Conservation (phyloP, 169 alveolate genomes). For the Plasmodium yoelii region DNA sequence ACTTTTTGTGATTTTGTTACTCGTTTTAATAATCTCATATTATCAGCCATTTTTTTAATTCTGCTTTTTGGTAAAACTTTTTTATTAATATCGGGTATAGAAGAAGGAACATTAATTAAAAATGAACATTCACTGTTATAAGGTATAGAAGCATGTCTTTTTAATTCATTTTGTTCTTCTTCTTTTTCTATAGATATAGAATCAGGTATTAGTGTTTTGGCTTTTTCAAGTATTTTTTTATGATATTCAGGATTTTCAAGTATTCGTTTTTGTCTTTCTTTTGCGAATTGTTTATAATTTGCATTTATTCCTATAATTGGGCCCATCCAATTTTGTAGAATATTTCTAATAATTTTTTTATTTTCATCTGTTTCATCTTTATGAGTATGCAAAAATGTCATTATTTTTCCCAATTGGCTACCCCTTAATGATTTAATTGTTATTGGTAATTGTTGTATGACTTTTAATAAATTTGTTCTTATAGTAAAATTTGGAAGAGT, state of each 20-base stretch:
- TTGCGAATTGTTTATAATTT: conserved; percentile 76
- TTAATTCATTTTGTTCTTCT: conserved; percentile 75
- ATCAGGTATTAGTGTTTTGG: conserved; percentile 69
- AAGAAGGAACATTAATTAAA: conserved; percentile 73
- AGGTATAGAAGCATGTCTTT: conserved; percentile 70
- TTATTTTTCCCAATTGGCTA: conserved; percentile 86
- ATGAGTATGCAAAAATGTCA: conserved; percentile 88
- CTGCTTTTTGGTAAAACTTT: conserved; percentile 51
- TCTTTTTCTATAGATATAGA: conserved; percentile 67
- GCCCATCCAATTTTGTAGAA: conserved; percentile 89
- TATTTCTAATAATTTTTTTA: conserved; percentile 83
- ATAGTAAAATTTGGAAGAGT: conserved; percentile 88
- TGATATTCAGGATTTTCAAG: conserved; percentile 74
- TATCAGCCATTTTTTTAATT: conserved; percentile 58
- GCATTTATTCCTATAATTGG: conserved; percentile 86
- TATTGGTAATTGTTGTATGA: conserved; percentile 84
- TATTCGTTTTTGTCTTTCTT: conserved; percentile 73
- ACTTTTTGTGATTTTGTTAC: conserved; percentile 53
- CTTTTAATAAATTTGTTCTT: conserved; percentile 85
- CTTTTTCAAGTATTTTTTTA: conserved; percentile 67
- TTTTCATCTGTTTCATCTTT: conserved; percentile 87
- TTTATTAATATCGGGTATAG: conserved; percentile 33
- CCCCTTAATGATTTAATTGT: conserved; percentile 86
- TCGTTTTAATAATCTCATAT: conserved; percentile 50
- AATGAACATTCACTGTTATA: conserved; percentile 74